Evolutionary conservation across 2,329 filamentous ascomycete species (phyloP).

Genomic region (Raffaelea ambrosiae): DNA sequence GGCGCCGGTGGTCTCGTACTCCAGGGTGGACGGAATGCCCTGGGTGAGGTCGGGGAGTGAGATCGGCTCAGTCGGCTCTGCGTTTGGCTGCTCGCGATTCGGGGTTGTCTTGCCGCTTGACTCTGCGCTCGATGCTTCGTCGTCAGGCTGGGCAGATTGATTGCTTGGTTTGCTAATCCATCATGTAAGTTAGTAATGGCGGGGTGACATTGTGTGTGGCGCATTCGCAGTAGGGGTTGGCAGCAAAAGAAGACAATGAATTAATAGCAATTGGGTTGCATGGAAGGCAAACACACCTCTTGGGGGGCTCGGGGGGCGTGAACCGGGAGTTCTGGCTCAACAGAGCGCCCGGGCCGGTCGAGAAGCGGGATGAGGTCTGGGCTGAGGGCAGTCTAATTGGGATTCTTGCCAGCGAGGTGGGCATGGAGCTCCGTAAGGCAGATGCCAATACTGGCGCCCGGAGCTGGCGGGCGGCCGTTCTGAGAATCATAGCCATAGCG

Average conservation of each 20-base stretch:
- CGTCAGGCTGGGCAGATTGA: too few relatives aligned
- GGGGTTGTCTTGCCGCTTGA: too few relatives aligned
- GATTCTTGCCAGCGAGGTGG: neutral
- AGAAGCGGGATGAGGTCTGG: conserved; percentile 1
- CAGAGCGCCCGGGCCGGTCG: neutral
- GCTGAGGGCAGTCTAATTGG: neutral
- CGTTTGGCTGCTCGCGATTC: too few relatives aligned
- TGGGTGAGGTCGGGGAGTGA: conserved; percentile 87
- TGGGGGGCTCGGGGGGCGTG: neutral
- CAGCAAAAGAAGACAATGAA: too few relatives aligned
- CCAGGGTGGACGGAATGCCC: conserved; percentile 86
- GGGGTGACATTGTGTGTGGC: too few relatives aligned
- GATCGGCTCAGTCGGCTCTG: conserved; percentile 42
- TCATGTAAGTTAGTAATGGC: too few relatives aligned
- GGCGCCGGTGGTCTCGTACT: conserved; percentile 57
- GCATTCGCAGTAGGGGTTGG: too few relatives aligned
- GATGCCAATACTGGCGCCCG: conserved; percentile 7
- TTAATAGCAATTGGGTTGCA: neutral
- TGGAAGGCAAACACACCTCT: neutral
- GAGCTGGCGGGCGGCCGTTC: conserved; percentile 10
- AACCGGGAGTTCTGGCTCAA: neutral
- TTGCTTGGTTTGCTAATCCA: too few relatives aligned
- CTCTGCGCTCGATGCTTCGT: too few relatives aligned
- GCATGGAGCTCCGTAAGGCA: neutral
- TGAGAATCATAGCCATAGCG: conserved; percentile 8